Evolutionary conservation across 148 eudicot species (phyloP).

Genomic region (Camellia japonica): DNA sequence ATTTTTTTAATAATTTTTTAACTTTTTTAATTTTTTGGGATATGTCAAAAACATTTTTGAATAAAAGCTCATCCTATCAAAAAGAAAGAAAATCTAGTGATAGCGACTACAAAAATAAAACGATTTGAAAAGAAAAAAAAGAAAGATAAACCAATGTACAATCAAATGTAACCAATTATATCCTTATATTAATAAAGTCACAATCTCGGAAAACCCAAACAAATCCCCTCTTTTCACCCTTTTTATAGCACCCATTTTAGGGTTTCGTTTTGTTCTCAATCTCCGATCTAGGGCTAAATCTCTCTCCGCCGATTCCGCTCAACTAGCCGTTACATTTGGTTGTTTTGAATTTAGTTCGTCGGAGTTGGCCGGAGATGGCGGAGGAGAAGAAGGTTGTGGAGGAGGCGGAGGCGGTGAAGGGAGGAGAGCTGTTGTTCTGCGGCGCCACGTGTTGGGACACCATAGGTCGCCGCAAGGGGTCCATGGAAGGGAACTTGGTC

Average conservation of each 20-base stretch:
- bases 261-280: slow-evolving; percentile 7
- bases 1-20: no score
- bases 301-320: slow-evolving; percentile 35
- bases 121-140: not conserved
- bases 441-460: slow-evolving; percentile 87
- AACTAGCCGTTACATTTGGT: not conserved
- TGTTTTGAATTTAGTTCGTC: slow-evolving; percentile 23
- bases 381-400: slow-evolving; percentile 40
- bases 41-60: no score
- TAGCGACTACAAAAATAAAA: slow-evolving; percentile 10
- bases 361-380: slow-evolving; percentile 39
- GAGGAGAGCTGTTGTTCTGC: slow-evolving; percentile 87
- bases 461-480: slow-evolving; percentile 58
- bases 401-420: slow-evolving; percentile 43
- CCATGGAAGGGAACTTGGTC: slow-evolving; percentile 53
- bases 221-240: not conserved
- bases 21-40: no score
- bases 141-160: not conserved
- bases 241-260: not conserved
- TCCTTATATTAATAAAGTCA: slow-evolving; percentile 14
- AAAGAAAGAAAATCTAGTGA: slow-evolving; percentile 18
- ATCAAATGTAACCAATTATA: not conserved
- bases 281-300: slow-evolving; percentile 43
- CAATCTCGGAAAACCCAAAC: slow-evolving; percentile 14
- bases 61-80: not conserved